Evolutionary conservation across 2,329 filamentous ascomycete genomes (phyloP), one percentile per base, ranked within the genome.

Genomic region (Diaporthe citrichinensis): DNA sequence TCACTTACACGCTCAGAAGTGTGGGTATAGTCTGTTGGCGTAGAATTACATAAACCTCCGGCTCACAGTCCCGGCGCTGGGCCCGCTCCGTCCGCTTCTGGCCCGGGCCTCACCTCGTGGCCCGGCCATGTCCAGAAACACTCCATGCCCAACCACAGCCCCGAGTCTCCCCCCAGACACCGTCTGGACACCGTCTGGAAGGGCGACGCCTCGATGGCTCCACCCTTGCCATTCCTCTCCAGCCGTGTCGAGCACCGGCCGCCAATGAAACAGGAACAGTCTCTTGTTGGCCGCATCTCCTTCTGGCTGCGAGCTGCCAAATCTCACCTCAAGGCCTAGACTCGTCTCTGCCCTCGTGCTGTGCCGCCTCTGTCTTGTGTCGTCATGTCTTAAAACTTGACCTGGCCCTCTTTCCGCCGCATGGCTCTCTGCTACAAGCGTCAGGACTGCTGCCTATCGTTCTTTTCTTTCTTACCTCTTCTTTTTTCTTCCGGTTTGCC

Each of bases 311-410:
- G 58, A 41, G 58, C 46, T 44, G 46, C 25, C 46, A 34, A 5
- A 5, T 6, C 51, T 44, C 46, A 36, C 41, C 31, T 25, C 36
- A 8, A 2, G 46, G 20, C 46, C 46, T 73, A 65, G 71, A 36
- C 49, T 65, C 71, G 25, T 20, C 34, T 68, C 59, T 31, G 39
- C 17, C 12, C 25, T 10, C n/a, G 49, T 44, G 46, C 61, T 25
- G 39, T n/a, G 28, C 61, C 57, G 62, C 62, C 39, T 25, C 20
- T 36, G 23, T 34, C 17, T 14, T 31, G 31, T 44, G 31, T 44
- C 23, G 57, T 4, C 55, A 65, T 57, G 62, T 74, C 57, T 74
- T 76, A 74, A 76, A 58, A 49, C 53, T 39, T 58, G 62, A 44
- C 57, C 31, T 36, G 57, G 31, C 67, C 74, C 74, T 49, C 62